Evolutionary conservation across 768 basidiomycete species (phyloP), one percentile per base, ranked within the genome.

Genomic region (Lanmaoa rubissima): DNA sequence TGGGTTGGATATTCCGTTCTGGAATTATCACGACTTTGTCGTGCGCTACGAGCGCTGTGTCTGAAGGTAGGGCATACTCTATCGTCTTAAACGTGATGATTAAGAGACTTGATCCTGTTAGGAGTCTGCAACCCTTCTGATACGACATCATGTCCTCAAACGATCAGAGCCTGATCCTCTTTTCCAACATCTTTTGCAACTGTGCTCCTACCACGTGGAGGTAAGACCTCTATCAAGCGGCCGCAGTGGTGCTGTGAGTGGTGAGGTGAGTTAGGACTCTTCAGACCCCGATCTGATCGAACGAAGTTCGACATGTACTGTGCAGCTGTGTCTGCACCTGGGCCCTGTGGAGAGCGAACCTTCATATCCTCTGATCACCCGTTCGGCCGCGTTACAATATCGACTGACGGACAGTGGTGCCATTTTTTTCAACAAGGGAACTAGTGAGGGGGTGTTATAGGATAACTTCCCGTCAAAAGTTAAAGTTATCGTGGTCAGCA

Each of bases 341-440:
- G 86, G 87, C 12, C 77, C 82, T 4, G 73, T 72, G 40, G 73
- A 74, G 3, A 57, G 48, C 12, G 67, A 65, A 68, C 36, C 72
- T 58, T 31, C 55, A 19, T 48, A 72, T 78, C 57, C 78, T 69
- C 35, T 63, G 16, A 77, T 87, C 38, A 72, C 81, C 4, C 76
- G 89, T 51, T 77, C 74, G 48, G 67, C 74, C 1, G 87, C 88
- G 0, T 58, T 90, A 10, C 89, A 91, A 57, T 93, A 92, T 68
- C 77, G 84, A 46, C 71, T 92, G 58, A 83, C 84, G 14, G 91
- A 92, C 59, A 69, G 74, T 9, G 79, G 85, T 3, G 81, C 82
- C 2, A 71, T 82, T 0, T 92, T 86, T 73, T 92, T 93, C 64
- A 81, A 86, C 55, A 81, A 84, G 57, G 90, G 90, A 5, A 92